Base-by-base conservation (phyloP, 331 rosid genomes). In the Prunus yedoensis region DNA sequence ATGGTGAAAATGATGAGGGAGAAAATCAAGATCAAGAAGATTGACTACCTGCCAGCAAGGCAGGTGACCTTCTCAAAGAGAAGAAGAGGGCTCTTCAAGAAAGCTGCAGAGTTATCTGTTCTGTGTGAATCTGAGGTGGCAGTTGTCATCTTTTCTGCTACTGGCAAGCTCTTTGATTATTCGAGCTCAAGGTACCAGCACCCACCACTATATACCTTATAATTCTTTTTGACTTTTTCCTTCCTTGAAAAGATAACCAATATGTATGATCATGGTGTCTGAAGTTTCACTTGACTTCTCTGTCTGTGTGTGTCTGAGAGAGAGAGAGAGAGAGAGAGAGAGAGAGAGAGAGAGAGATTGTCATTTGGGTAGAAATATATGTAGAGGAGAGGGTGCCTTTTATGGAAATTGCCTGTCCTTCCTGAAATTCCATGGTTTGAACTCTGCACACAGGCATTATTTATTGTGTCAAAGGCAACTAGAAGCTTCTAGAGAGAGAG, bases 61-160 rank as follows among this genome's bases (percentile, higher is more conserved):
- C 96, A 92, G 28, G 97, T 88, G 52, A 91, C 97, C 0, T 91
- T 91, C 41, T 91, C 96, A 0, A 91, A 91, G 89, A 88, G 97
- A 57, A 79, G 96, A 63, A 45, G 88, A 74, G 96, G 97, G 80
- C 71, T 92, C 20, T 75, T 92, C 60, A 92, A 88, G 89, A 89
- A 92, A 83, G 96, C 97, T 8, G 71, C 77, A 58, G 97, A 91
- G 80, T 87, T 91, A 15, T 82, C 97, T 2, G 89, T 91, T 61
- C 88, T 91, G 32, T 87, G 91, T 30, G 93, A 89, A 51, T 88
- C 84, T 57, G 86, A 89, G 23, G 83, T 87, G 53, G 96, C 86
- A 1, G 85, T 91, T 62, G 41, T 91, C 62, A 59, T 89, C 75
- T 91, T 91, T 83, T 91, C 97, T 9, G 79, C 93, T 3, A 91